Percentiles rank a stretch among this genome's conserved stretches.
Conservation (phyloP, 176 grass and related monocot genomes). For the Aegilops umbellulata region DNA sequence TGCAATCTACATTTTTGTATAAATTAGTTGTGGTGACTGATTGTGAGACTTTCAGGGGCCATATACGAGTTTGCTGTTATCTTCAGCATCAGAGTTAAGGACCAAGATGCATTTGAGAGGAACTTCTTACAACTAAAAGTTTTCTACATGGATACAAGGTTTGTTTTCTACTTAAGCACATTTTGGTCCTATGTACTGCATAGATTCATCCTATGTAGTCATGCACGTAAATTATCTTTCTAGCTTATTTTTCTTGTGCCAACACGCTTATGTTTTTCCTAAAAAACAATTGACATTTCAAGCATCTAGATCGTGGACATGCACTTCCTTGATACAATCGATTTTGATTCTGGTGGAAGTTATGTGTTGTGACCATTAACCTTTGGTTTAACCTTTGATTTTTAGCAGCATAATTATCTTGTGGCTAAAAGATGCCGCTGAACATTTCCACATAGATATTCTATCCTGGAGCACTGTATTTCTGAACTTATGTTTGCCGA, state of each 20-base stretch:
- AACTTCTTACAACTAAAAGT: constrained; percentile 57
- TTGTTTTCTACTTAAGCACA: constrained; percentile 10
- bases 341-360: not conserved
- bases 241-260: not conserved
- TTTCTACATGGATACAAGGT: constrained; percentile 80
- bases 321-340: not conserved
- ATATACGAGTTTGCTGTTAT: constrained; percentile 75
- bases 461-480: not conserved
- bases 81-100: constrained; percentile 61
- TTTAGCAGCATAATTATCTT: not conserved
- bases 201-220: not conserved
- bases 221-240: not conserved
- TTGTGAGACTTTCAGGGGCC: constrained; percentile 49
- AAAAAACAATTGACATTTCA: not conserved
- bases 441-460: not conserved
- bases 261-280: not conserved
- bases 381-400: not conserved
- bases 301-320: not conserved
- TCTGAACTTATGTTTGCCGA: not conserved
- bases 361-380: not conserved
- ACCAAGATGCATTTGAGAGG: constrained; percentile 65
- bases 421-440: not conserved
- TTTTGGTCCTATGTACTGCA: not conserved
- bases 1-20: not conserved
- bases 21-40: not conserved